phyloP scores from a whole-genome alignment of 2,329 filamentous ascomycete species.

The Aspergillus sp. region DNA sequence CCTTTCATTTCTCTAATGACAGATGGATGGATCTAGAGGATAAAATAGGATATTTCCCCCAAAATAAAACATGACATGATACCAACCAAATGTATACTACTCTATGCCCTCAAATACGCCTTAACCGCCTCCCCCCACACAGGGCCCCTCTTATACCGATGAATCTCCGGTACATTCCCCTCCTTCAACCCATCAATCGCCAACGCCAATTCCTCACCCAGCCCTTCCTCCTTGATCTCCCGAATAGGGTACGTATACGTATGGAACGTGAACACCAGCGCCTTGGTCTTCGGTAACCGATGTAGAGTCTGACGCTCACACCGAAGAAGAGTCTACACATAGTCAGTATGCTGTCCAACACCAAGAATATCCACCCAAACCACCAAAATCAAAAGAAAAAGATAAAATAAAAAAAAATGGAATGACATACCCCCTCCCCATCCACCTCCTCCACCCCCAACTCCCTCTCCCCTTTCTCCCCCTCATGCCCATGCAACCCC shows the following conservation, averaged over 20 bases:
- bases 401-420: not conserved
- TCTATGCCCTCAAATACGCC: conserved; percentile 46
- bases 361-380: too few species aligned
- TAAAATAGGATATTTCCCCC: conserved; percentile 15
- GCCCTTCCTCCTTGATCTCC: conserved; percentile 59
- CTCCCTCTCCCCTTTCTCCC: conserved; percentile 16
- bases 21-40: not conserved
- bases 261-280: conserved; percentile 63
- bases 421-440: conserved; percentile 43
- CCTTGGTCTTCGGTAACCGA: conserved; percentile 55
- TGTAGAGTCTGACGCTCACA: conserved; percentile 65
- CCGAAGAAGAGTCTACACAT: conserved; percentile 50
- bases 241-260: conserved; percentile 61
- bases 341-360: conserved; percentile 11
- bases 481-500: conserved; percentile 32
- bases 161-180: conserved; percentile 60
- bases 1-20: not conserved
- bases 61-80: not conserved
- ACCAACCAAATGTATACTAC: not conserved
- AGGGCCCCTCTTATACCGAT: conserved; percentile 59
- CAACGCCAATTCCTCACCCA: conserved; percentile 53
- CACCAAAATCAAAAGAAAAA: not conserved
- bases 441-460: conserved; percentile 43
- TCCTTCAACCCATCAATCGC: conserved; percentile 62
- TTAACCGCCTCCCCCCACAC: conserved; percentile 60